A percentile compares a stretch with the other conserved stretches of the same genome.
Conservation (phyloP, 129 eudicot genomes). For the Flaveria sonorensis region DNA sequence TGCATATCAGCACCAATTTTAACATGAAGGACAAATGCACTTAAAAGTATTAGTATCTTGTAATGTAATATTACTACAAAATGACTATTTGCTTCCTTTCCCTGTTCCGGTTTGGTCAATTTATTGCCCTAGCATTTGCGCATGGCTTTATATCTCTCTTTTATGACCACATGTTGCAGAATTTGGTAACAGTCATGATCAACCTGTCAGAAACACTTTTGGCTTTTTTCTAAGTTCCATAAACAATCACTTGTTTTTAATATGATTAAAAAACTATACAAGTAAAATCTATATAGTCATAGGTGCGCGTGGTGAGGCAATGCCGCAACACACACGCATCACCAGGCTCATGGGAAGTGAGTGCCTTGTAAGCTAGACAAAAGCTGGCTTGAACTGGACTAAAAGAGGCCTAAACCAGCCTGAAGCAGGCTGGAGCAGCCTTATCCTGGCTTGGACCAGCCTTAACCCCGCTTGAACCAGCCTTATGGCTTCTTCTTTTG, state of each 20-base stretch:
- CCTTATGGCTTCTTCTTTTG: not conserved
- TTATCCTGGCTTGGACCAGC: no score
- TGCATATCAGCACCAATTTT: conserved; percentile 1
- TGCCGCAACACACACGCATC: not conserved
- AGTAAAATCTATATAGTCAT: not conserved
- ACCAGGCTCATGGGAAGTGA: not conserved
- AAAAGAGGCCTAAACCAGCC: not conserved
- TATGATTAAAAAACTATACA: not conserved
- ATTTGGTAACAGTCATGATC: not conserved
- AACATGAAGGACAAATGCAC: conserved; percentile 5
- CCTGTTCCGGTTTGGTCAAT: conserved; percentile 12
- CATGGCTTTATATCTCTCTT: not conserved
- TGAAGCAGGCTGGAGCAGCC: not conserved
- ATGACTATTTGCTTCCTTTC: conserved; percentile 8
- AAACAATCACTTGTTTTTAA: not conserved
- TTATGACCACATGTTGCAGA: not conserved
- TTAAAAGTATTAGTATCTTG: conserved; percentile 25
- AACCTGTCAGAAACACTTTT: not conserved
- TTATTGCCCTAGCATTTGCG: conserved; percentile 27
- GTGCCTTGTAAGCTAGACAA: not conserved
- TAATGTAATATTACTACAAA: conserved; percentile 27
- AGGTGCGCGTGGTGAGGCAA: no score
- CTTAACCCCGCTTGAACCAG: not conserved
- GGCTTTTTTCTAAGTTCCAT: not conserved
- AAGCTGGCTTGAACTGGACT: not conserved